Percentiles rank a stretch among this genome's conserved stretches.
These are phyloP conservation scores for Kandelia obovata DNA, from an alignment of 345 rosid genomes.

Conservation along the genomic window DNA sequence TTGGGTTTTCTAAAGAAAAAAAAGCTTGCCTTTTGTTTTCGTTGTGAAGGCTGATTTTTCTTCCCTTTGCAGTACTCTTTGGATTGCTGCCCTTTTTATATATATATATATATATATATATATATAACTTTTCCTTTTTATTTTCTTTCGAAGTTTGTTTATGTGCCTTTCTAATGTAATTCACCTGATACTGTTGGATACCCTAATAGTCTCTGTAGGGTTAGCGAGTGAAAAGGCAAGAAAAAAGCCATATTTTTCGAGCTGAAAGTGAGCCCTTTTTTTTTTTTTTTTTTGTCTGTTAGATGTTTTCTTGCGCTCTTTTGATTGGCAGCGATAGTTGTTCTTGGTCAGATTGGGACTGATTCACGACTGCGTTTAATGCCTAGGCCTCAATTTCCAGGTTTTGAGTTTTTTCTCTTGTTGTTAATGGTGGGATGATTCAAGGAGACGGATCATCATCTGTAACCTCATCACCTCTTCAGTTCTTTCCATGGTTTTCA, in stretches of 20 bases:
- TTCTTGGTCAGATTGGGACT: background rate
- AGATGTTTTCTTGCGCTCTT: background rate
- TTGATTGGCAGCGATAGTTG: background rate
- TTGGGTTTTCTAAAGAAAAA: background rate
- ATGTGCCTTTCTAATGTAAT: background rate
- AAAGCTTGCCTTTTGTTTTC: background rate
- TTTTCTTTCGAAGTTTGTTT: background rate
- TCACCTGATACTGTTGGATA: background rate
- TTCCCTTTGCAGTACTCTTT: no score
- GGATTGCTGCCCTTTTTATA: background rate
- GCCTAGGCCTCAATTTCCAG: background rate
- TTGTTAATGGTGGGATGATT: slow-evolving; percentile 41
- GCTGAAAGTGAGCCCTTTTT: background rate
- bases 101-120: no score
- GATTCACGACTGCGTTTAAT: slow-evolving; percentile 8
- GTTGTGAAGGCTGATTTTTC: background rate
- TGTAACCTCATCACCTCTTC: slow-evolving; percentile 49
- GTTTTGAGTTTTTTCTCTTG: slow-evolving; percentile 5
- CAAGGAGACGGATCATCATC: slow-evolving; percentile 58
- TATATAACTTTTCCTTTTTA: background rate
- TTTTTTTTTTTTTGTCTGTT: background rate
- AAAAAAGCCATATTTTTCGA: background rate
- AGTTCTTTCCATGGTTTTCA: slow-evolving; percentile 53
- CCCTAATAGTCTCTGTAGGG: background rate
- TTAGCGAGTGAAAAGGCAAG: background rate